Conservation (phyloP, 148 eudicot genomes). For the Talinum fruticosum region DNA sequence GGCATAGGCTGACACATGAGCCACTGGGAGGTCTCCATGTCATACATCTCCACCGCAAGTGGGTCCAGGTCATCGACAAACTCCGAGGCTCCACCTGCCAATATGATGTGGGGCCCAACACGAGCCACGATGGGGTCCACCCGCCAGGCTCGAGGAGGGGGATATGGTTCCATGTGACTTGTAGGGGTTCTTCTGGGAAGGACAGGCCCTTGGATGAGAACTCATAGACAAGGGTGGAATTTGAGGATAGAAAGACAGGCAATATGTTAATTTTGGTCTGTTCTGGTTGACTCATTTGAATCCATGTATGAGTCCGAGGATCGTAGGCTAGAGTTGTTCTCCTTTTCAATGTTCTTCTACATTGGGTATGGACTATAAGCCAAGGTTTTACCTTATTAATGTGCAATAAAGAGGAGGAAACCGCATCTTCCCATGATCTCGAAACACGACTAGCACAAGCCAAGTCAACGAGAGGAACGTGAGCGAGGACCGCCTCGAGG, state of each 20-base stretch:
- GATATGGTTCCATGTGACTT: slow-evolving; percentile 42
- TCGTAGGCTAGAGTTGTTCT: slow-evolving; percentile 49
- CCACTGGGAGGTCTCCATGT: slow-evolving; percentile 44
- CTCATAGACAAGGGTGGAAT: slow-evolving; percentile 40
- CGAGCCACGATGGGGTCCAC: slow-evolving; percentile 56
- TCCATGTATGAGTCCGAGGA: slow-evolving; percentile 54
- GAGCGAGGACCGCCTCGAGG: slow-evolving; percentile 48
- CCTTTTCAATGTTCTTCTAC: slow-evolving; percentile 5
- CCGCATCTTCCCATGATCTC: slow-evolving; percentile 48
- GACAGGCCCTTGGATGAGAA: slow-evolving; percentile 31
- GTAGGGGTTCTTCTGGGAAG: slow-evolving; percentile 55
- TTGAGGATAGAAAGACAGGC: slow-evolving; percentile 35
- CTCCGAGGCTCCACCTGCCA: slow-evolving; percentile 53
- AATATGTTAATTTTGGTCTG: not conserved
- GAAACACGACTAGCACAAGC: slow-evolving; percentile 48
- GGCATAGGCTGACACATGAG: slow-evolving; percentile 53
- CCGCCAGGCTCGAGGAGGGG: slow-evolving; percentile 46
- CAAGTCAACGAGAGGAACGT: slow-evolving; percentile 55
- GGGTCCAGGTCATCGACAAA: slow-evolving; percentile 56
- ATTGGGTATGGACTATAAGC: slow-evolving; percentile 55
- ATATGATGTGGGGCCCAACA: slow-evolving; percentile 41
- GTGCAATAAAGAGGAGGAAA: slow-evolving; percentile 37
- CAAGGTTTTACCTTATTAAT: slow-evolving; percentile 45
- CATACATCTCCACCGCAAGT: slow-evolving; percentile 52
- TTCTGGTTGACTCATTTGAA: slow-evolving; percentile 19